A percentile compares a stretch with the other conserved stretches of the same genome.
These are phyloP conservation scores for Annona cherimola DNA, from an alignment of 164 flowering plant genomes.

Conservation along the genomic window DNA sequence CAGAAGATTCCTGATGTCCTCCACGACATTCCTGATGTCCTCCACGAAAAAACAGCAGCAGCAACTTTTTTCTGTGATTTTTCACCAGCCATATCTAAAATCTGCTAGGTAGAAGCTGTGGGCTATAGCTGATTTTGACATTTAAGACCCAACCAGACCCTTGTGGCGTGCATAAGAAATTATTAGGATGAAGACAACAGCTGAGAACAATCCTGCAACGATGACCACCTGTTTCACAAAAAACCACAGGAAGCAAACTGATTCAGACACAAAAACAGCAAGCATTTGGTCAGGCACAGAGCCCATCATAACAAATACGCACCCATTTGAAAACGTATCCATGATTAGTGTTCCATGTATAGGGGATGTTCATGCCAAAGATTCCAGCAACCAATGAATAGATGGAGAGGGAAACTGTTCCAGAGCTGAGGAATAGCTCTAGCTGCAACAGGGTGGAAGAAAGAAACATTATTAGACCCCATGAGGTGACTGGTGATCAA, in stretches of 20 bases:
- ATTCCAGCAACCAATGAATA: slow-evolving; percentile 82
- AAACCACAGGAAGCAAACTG: slow-evolving; percentile 2
- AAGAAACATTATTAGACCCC: not conserved
- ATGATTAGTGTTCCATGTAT: slow-evolving; percentile 67
- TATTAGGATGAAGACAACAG: slow-evolving; percentile 29
- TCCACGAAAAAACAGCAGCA: too few relatives aligned
- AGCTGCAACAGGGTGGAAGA: slow-evolving; percentile 32
- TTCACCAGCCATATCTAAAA: too few relatives aligned
- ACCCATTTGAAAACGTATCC: slow-evolving; percentile 90
- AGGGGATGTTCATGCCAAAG: slow-evolving; percentile 94
- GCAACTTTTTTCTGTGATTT: too few relatives aligned
- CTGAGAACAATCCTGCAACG: slow-evolving; percentile 32
- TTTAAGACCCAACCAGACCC: slow-evolving; percentile 47
- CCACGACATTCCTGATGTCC: too few relatives aligned
- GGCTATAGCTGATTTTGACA: too few relatives aligned
- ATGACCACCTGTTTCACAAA: slow-evolving; percentile 47
- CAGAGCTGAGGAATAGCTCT: slow-evolving; percentile 86
- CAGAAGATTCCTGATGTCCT: too few relatives aligned
- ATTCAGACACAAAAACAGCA: not conserved
- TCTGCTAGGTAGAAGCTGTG: too few relatives aligned
- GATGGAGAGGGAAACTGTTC: slow-evolving; percentile 65
- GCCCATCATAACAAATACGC: slow-evolving; percentile 8
- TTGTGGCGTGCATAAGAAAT: slow-evolving; percentile 52
- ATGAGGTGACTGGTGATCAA: not conserved
- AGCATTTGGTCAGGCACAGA: not conserved